phyloP scores from a whole-genome alignment of 2,329 filamentous ascomycete species.

The Aspergillus spinulosporus region DNA sequence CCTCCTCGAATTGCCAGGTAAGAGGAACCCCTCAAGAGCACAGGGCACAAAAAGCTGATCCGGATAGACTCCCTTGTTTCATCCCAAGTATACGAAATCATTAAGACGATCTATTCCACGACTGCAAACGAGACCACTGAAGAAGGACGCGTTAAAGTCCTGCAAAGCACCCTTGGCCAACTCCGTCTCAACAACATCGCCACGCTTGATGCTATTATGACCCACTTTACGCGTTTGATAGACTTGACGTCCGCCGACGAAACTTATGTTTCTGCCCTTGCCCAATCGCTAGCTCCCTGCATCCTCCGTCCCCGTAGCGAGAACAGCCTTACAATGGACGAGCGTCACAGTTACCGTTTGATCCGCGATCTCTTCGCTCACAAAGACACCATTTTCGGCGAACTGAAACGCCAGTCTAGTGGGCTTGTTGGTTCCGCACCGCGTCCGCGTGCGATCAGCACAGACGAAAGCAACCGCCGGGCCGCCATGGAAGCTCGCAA shows the following conservation, averaged over 20 bases:
- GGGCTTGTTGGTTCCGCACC: conserved; percentile 53
- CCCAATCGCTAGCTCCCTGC: conserved; percentile 75
- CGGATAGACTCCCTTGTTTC: conserved; percentile 81
- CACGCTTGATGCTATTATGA: conserved; percentile 96
- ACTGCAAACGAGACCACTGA: conserved; percentile 75
- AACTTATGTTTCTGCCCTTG: conserved; percentile 72
- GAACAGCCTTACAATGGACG: conserved; percentile 89
- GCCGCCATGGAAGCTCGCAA: conserved; percentile 92
- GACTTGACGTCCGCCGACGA: conserved; percentile 96
- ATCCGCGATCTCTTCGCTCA: conserved; percentile 89
- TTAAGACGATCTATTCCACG: conserved; percentile 93
- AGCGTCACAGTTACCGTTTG: conserved; percentile 87
- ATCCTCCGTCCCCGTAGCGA: conserved; percentile 84
- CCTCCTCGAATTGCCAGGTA: conserved; percentile 88
- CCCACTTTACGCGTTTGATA: conserved; percentile 94
- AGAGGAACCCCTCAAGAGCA: conserved; percentile 36
- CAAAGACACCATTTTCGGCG: conserved; percentile 93
- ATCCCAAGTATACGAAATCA: conserved; percentile 96
- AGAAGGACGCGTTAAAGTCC: conserved; percentile 77
- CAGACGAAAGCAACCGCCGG: conserved; percentile 91
- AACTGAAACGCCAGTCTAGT: conserved; percentile 74
- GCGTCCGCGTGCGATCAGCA: conserved; percentile 83
- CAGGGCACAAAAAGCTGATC: not conserved
- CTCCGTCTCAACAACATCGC: conserved; percentile 95
- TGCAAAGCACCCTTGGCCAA: conserved; percentile 94